Evolutionary conservation across 495 filamentous ascomycete species (phyloP).

Genomic region (Neurospora sp.): DNA sequence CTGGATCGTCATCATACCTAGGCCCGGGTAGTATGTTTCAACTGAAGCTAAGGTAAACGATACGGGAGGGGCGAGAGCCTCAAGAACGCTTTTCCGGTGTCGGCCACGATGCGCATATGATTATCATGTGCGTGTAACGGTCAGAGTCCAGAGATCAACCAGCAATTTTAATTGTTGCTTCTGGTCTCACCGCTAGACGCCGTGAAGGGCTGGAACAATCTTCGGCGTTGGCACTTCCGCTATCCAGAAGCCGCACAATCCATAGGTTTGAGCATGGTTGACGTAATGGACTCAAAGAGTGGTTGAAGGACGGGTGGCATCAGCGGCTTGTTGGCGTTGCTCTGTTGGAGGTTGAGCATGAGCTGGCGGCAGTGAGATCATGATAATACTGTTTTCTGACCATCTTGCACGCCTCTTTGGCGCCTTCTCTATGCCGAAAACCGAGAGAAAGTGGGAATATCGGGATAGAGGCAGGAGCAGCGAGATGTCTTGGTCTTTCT

Average conservation of each 20-base stretch:
- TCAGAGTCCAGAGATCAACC: background rate
- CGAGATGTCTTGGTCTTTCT: background rate
- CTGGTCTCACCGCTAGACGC: background rate
- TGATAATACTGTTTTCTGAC: background rate
- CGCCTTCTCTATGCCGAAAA: background rate
- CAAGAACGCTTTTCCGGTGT: background rate
- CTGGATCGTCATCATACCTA: background rate
- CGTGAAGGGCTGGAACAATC: background rate
- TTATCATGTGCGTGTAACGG: background rate
- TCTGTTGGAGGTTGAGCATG: background rate
- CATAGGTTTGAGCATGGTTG: background rate
- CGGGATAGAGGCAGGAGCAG: background rate
- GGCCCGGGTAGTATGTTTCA: background rate
- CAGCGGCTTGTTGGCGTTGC: background rate
- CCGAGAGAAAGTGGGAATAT: background rate
- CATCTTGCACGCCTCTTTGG: background rate
- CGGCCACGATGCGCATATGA: background rate
- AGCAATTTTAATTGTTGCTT: background rate
- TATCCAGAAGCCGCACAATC: background rate
- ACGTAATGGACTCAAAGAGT: background rate
- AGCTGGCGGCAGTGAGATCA: background rate
- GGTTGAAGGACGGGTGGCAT: background rate
- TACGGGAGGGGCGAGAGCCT: background rate
- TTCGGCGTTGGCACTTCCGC: background rate
- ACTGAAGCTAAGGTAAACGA: background rate